These are phyloP conservation scores for Aegilops speltoides DNA, from an alignment of 176 grass and related monocot genomes.

Conservation along the genomic window DNA sequence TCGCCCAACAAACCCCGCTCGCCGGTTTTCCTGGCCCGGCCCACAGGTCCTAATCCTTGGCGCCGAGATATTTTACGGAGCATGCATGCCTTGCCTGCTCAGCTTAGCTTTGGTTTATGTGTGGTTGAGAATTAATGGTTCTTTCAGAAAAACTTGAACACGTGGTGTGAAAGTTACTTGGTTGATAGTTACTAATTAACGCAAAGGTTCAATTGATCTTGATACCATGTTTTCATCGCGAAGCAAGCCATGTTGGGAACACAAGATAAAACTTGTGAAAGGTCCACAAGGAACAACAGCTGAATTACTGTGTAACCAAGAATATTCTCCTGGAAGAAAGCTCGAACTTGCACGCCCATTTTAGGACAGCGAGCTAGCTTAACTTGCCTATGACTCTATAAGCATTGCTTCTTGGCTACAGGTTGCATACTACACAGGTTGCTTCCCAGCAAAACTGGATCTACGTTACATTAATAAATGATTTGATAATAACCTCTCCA, in stretches of 20 bases:
- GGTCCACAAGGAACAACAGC: background rate
- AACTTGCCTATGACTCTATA: background rate
- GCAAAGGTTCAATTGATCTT: too few species aligned
- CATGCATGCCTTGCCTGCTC: background rate
- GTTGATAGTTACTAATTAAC: too few species aligned
- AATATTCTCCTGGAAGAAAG: background rate
- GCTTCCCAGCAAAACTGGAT: background rate
- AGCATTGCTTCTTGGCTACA: background rate
- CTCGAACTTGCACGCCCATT: background rate
- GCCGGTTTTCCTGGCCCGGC: background rate
- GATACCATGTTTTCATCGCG: background rate
- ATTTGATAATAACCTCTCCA: background rate
- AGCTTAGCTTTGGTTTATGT: background rate
- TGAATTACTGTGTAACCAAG: background rate
- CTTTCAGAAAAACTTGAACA: background rate
- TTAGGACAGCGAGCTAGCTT: background rate
- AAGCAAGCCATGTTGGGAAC: background rate
- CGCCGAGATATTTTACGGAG: background rate
- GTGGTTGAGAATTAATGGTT: background rate
- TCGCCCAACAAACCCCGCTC: slow-evolving; percentile 38
- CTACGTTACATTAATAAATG: background rate
- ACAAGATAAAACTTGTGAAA: background rate
- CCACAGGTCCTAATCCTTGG: slow-evolving; percentile 23
- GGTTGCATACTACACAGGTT: background rate
- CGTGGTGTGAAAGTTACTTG: too few species aligned